Base-by-base conservation (phyloP, 2,329 filamentous ascomycete species). In the Exophiala aquamarina region DNA sequence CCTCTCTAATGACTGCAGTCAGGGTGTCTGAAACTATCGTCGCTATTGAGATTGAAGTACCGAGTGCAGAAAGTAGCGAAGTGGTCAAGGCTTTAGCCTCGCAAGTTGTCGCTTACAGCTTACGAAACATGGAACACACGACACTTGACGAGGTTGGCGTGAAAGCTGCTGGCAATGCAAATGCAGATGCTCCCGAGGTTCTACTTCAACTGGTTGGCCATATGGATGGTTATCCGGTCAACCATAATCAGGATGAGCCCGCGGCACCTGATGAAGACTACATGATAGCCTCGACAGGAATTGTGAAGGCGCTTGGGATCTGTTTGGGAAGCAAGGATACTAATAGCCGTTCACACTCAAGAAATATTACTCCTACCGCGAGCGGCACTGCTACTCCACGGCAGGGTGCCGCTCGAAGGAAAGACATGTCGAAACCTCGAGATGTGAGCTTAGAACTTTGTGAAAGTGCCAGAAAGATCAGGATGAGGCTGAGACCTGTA, bases 401-500 rank as follows among this genome's bases (percentile, higher is more conserved):
- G 47, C 71, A 73, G 20, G 79, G 79, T 20, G 68, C 75, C 2
- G 74, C 76, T 53, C 44, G 34, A 13, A 38, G 47, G 17, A 61
- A 62, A 39, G 79, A 76, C 6, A 69, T 72, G 20, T 72, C 76
- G 47, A 90, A 87, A 66, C 89, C 90, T 29, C 91, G 91, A 68
- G 87, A 94, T 60, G 94, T 96, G 82, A 93, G 89, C 17, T 95
- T 93, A 71, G 89, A 94, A 63, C 70, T 98, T 31, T 77, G 97
- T 46, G 80, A 84, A 37, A 91, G 87, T 57, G 93, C 93, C 10
- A 82, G 93, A 52, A 95, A 94, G 72, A 96, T 97, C 54, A 81
- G 89, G 41, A 75, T 80, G 20, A 78, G 92, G 38, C 76, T 98
- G 39, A 89, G 95, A 64, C 87, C 90, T 14, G 89, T 91, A 5